These are phyloP conservation scores for Lagenidium giganteum DNA, from an alignment of 352 stramenopile genomes.

Conservation along the genomic window DNA sequence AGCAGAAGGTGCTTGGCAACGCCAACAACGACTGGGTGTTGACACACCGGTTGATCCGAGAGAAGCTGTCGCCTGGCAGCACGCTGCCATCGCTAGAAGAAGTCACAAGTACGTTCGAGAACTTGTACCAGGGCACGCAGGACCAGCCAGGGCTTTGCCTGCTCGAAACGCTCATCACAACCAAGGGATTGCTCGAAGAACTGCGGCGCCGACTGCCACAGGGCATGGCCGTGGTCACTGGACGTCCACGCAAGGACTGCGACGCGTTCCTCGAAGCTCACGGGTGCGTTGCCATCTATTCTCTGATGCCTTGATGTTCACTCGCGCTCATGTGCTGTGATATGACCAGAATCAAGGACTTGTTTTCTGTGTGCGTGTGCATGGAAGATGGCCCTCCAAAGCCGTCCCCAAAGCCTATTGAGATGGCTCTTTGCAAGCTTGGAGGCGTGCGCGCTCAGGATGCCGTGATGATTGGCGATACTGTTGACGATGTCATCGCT, in stretches of 20 bases:
- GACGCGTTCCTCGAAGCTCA: constrained; percentile 90
- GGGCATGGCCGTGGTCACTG: constrained; percentile 90
- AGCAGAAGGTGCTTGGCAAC: constrained; percentile 90
- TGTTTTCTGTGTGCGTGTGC: constrained; percentile 91
- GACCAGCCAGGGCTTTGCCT: constrained; percentile 75
- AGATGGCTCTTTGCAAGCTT: constrained; percentile 82
- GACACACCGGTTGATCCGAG: constrained; percentile 85
- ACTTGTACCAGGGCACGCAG: constrained; percentile 90
- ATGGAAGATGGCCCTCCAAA: constrained; percentile 96
- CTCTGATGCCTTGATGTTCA: background rate
- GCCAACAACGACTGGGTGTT: constrained; percentile 98
- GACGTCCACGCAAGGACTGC: constrained; percentile 91
- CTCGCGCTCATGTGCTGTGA: too few relatives aligned
- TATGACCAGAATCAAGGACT: constrained; percentile 48
- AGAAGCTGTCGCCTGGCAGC: constrained; percentile 11
- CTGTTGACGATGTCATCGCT: constrained; percentile 93
- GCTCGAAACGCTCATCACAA: constrained; percentile 90
- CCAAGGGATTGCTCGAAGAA: constrained; percentile 79
- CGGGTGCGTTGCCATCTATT: constrained; percentile 20
- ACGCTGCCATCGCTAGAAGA: constrained; percentile 72
- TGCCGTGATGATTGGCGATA: constrained; percentile 94
- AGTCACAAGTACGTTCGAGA: constrained; percentile 93
- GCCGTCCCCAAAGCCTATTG: constrained; percentile 89
- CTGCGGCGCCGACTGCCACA: constrained; percentile 75
- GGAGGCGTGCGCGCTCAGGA: constrained; percentile 51